Base-by-base conservation (phyloP, 2,329 filamentous ascomycete genomes). In the Didymella pomorum region DNA sequence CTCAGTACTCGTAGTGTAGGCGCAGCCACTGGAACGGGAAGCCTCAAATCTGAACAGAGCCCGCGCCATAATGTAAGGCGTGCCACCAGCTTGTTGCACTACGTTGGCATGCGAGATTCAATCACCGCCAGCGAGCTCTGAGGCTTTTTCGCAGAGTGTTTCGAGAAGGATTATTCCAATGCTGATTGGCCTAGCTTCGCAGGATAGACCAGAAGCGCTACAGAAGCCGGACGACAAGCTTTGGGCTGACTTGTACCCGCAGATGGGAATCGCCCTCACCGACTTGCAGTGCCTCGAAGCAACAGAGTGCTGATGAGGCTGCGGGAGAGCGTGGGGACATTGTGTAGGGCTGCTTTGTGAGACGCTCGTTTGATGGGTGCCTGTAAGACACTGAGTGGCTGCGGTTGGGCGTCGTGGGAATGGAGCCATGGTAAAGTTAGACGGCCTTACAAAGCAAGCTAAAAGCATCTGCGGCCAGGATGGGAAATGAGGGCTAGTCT, bases 271-370 rank as follows among this genome's bases (percentile, higher is more conserved):
- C 60, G 58, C 49, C 45, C 50, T 65, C 67, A 69, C 65, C 64
- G 63, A 69, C 64, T 61, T 56, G 63, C 61, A 68, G 62, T 65
- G 23, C 44, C 52, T 41, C 35, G 11, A 55, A 55, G 28, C 28
- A 71, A 67, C 57, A 56, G 45, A 64, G 67, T 71, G 68, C 65
- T 71, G 68, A 71, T 69, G 68, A 63, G 64, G 66, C 66, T 52
- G 62, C 66, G 65, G 68, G 58, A 64, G 62, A 63, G 63, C 59
- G 62, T 68, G 64, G 61, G 60, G 63, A 61, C 59, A 60, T 60
- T 71, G 68, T 67, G 63, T 71, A 71, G 66, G 68, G 68, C 68
- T 66, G 64, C 33, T 66, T 52, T 55, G 61, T 68, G 57, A 66
- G 64, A 68, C 51, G 64, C 57, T 66, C 57, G 59, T 63, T 61